Percentiles rank a stretch among this genome's conserved stretches.
Conservation (phyloP, 768 basidiomycete species). For the Suillus placidus region DNA sequence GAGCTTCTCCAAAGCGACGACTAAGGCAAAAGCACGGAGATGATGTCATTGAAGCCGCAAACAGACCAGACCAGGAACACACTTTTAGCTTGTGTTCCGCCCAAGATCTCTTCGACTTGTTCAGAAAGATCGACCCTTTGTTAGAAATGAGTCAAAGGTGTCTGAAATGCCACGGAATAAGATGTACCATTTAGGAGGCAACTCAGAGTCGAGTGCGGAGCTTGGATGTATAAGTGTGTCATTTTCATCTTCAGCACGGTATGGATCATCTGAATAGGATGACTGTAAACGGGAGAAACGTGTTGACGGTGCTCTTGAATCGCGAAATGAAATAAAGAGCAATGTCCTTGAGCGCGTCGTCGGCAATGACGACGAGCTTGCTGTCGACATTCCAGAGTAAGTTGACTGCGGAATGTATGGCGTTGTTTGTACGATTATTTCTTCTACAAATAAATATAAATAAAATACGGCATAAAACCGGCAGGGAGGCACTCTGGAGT, state of each 20-base stretch:
- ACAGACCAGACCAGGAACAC: constrained; percentile 34
- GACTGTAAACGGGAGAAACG: constrained; percentile 45
- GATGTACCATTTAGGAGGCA: constrained; percentile 90
- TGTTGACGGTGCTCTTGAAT: constrained; percentile 58
- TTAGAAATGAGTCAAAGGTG: background rate
- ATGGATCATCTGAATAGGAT: constrained; percentile 48
- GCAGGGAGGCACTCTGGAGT: too few species aligned
- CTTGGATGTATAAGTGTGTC: constrained; percentile 58
- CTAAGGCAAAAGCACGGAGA: constrained; percentile 45
- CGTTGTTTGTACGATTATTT: constrained; percentile 16
- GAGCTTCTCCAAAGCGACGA: constrained; percentile 87
- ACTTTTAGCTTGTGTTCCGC: constrained; percentile 77
- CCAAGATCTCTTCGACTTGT: constrained; percentile 81
- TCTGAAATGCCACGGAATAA: background rate
- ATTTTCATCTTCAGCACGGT: constrained; percentile 55
- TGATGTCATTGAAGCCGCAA: constrained; percentile 10
- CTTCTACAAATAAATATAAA: constrained; percentile 27
- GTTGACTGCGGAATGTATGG: constrained; percentile 24
- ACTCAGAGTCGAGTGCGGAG: constrained; percentile 50
- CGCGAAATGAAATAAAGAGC: constrained; percentile 91
- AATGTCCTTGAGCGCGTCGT: constrained; percentile 87
- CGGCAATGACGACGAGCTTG: constrained; percentile 36
- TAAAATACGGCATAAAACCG: constrained; percentile 10
- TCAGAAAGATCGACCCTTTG: constrained; percentile 90
- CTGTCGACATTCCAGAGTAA: constrained; percentile 36